A percentile compares a stretch with the other conserved stretches of the same genome.
Evolutionary conservation across 2,329 filamentous ascomycete species (phyloP).

Genomic region (Talaromyces sp.): DNA sequence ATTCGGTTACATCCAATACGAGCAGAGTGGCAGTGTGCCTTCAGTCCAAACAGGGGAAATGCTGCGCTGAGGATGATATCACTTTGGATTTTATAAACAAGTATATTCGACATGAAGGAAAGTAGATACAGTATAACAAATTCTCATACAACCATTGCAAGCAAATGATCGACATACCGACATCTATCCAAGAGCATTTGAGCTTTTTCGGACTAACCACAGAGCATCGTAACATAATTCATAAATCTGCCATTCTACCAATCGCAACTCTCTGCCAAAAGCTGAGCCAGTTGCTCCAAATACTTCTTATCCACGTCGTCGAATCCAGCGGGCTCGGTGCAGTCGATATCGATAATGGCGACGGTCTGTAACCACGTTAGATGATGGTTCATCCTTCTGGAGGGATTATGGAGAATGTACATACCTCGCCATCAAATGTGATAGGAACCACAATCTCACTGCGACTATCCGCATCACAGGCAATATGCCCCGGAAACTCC

Average conservation of each 20-base stretch:
- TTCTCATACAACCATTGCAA: background rate
- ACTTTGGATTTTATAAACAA: background rate
- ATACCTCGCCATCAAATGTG: conserved; percentile 28
- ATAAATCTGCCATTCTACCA: conserved; percentile 24
- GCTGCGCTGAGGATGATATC: background rate
- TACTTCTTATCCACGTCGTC: conserved; percentile 44
- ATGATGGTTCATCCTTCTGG: background rate
- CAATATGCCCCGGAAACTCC: conserved; percentile 48
- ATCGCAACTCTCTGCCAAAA: conserved; percentile 43
- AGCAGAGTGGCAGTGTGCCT: conserved; percentile 7
- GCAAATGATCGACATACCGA: background rate
- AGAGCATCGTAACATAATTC: background rate
- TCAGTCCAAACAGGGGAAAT: background rate
- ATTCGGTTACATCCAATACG: background rate
- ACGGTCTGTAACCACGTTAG: conserved; percentile 36
- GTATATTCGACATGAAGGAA: background rate
- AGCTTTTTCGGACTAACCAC: background rate
- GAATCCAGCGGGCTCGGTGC: conserved; percentile 42
- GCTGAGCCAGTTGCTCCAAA: conserved; percentile 39
- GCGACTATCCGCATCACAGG: conserved; percentile 47
- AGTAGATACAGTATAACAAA: background rate
- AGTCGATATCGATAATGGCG: conserved; percentile 49
- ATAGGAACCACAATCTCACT: conserved; percentile 52
- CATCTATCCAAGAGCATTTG: background rate
- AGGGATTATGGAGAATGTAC: background rate